phyloP scores from a whole-genome alignment of 1,284 basidiomycete genomes.

The Moesziomyces aphidis region DNA sequence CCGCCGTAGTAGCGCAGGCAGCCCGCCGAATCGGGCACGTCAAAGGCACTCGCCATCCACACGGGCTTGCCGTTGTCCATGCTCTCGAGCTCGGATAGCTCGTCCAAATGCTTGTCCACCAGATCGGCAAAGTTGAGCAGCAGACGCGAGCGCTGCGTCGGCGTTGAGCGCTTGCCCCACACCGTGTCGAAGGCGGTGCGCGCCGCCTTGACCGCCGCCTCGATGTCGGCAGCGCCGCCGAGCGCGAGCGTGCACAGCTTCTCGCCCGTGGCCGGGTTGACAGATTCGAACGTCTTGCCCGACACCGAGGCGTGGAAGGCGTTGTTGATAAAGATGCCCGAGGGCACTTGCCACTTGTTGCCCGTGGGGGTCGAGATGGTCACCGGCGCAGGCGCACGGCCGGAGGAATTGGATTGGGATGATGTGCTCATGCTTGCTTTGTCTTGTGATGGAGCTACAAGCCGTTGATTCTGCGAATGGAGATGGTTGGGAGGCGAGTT shows the following conservation, averaged over 20 bases:
- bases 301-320: conserved; percentile 44
- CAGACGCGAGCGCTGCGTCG: conserved; percentile 73
- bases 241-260: conserved; percentile 45
- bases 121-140: conserved; percentile 77
- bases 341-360: conserved; percentile 46
- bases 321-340: conserved; percentile 60
- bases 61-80: conserved; percentile 86
- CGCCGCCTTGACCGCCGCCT: conserved; percentile 55
- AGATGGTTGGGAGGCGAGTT: neutral
- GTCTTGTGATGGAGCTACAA: neutral
- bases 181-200: conserved; percentile 47
- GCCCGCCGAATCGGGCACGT: conserved; percentile 77
- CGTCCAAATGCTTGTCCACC: conserved; percentile 78
- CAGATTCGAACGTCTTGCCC: conserved; percentile 52
- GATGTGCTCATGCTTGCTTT: conserved; percentile 11
- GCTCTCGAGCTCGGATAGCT: conserved; percentile 71
- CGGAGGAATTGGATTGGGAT: conserved; percentile 7
- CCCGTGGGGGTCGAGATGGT: conserved; percentile 62
- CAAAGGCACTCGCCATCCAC: conserved; percentile 74
- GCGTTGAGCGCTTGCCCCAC: conserved; percentile 46
- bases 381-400: conserved; percentile 21
- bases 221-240: conserved; percentile 53
- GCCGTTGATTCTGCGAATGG: neutral
- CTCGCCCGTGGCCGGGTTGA: conserved; percentile 58
- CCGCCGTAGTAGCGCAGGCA: conserved; percentile 75